Conservation (phyloP, 2,329 filamentous ascomycete species). For the Scleromitrula shiraiana region DNA sequence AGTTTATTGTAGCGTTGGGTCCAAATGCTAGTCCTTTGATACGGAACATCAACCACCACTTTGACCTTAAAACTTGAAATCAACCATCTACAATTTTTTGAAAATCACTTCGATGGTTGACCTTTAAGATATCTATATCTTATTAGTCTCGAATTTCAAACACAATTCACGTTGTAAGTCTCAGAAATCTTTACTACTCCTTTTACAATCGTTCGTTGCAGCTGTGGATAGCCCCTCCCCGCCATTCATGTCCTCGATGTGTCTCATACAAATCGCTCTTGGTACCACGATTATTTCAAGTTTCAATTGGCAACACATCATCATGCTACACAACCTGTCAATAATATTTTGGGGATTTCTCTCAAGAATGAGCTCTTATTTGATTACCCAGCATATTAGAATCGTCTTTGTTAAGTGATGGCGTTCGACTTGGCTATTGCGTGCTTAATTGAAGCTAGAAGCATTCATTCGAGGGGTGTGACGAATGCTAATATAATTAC, state of each 20-base stretch:
- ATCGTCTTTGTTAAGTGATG: neutral
- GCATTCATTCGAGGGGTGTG: neutral
- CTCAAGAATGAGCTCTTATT: neutral
- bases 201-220: neutral
- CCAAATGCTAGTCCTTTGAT: no score
- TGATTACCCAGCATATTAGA: neutral
- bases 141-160: neutral
- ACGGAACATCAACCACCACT: slow-evolving; percentile 1
- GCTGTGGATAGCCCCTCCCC: neutral
- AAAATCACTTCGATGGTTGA: slow-evolving; percentile 19
- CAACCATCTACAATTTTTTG: neutral
- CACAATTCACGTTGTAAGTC: slow-evolving; percentile 6
- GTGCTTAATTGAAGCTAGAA: neutral
- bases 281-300: neutral
- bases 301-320: slow-evolving; percentile 3
- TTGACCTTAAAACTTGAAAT: neutral
- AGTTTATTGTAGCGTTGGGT: no score
- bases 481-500: slow-evolving; percentile 2
- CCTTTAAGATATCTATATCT: neutral
- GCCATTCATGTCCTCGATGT: neutral
- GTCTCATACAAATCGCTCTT: slow-evolving; percentile 1
- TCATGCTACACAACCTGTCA: slow-evolving; percentile 1
- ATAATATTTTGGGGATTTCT: neutral
- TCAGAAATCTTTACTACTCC: neutral
- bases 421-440: neutral